Conservation (phyloP, 495 filamentous ascomycete species). For the Baudoinia panamericana region DNA sequence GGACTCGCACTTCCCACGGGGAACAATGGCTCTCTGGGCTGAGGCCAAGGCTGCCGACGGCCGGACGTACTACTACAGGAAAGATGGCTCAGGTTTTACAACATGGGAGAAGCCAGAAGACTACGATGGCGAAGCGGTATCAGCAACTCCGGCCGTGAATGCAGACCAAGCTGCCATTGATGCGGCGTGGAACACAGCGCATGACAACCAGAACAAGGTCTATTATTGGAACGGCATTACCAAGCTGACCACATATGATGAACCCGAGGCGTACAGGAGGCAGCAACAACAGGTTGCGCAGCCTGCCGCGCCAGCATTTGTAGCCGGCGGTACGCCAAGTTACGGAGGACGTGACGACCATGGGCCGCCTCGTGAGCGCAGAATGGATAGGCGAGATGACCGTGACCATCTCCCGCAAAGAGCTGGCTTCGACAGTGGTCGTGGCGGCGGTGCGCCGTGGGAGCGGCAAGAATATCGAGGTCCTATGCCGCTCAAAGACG, state of each 20-base stretch:
- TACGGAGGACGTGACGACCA: slow-evolving; percentile 23
- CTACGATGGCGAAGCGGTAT: slow-evolving; percentile 27
- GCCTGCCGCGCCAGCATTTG: slow-evolving; percentile 38
- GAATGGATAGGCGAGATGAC: slow-evolving; percentile 29
- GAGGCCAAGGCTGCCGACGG: slow-evolving; percentile 76
- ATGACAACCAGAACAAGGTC: slow-evolving; percentile 67
- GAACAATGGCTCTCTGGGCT: slow-evolving; percentile 68
- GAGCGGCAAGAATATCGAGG: slow-evolving; percentile 36
- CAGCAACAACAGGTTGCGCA: slow-evolving; percentile 6
- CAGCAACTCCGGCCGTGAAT: background rate
- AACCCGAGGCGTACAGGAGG: slow-evolving; percentile 10
- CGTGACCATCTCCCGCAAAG: slow-evolving; percentile 32
- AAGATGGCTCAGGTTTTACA: slow-evolving; percentile 70
- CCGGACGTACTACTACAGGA: slow-evolving; percentile 88
- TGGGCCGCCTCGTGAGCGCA: background rate
- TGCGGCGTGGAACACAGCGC: slow-evolving; percentile 80
- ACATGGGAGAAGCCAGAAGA: slow-evolving; percentile 91
- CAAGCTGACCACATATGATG: slow-evolving; percentile 82
- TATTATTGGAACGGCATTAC: slow-evolving; percentile 92
- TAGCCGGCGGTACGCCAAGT: slow-evolving; percentile 48
- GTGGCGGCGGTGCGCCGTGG: slow-evolving; percentile 15
- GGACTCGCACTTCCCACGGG: too few relatives aligned
- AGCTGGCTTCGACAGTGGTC: slow-evolving; percentile 12
- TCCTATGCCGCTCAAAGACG: slow-evolving; percentile 49
- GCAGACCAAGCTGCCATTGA: slow-evolving; percentile 3